These are phyloP conservation scores for Rhizomucor pusillus DNA, from an alignment of 371 early-diverging fungal genomes.

Conservation along the genomic window DNA sequence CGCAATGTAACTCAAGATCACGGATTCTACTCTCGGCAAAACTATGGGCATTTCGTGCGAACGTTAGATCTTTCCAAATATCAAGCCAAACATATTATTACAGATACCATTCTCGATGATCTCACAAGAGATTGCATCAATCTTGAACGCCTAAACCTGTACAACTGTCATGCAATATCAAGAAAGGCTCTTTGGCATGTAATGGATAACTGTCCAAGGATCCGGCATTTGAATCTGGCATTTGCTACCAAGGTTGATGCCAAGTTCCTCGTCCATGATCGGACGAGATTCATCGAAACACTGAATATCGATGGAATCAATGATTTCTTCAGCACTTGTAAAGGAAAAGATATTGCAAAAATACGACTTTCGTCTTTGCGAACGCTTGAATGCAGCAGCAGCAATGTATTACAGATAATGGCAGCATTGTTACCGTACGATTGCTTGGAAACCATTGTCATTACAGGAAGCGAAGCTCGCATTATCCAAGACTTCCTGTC, in stretches of 20 bases:
- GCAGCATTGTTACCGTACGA: too few species aligned
- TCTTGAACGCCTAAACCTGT: constrained; percentile 10
- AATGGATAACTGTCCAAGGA: not conserved
- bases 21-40: constrained; percentile 7
- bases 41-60: constrained; percentile 9
- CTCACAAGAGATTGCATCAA: constrained; percentile 8
- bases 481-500: too few species aligned
- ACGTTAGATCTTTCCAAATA: constrained; percentile 8
- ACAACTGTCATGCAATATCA: constrained; percentile 9
- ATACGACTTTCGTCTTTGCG: too few species aligned
- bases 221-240: constrained; percentile 4
- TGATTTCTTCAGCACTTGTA: too few species aligned
- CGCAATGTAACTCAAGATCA: not conserved
- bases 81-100: constrained; percentile 1
- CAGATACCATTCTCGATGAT: constrained; percentile 7
- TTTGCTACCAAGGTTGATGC: constrained; percentile 5
- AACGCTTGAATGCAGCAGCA: too few species aligned
- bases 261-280: not conserved
- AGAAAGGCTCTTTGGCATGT: not conserved
- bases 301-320: too few species aligned
- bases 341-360: too few species aligned
- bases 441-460: too few species aligned
- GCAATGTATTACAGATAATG: too few species aligned
- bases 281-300: too few species aligned
- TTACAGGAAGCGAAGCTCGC: too few species aligned